Base-by-base conservation (phyloP, 148 eudicot species). In the Drosera capensis region DNA sequence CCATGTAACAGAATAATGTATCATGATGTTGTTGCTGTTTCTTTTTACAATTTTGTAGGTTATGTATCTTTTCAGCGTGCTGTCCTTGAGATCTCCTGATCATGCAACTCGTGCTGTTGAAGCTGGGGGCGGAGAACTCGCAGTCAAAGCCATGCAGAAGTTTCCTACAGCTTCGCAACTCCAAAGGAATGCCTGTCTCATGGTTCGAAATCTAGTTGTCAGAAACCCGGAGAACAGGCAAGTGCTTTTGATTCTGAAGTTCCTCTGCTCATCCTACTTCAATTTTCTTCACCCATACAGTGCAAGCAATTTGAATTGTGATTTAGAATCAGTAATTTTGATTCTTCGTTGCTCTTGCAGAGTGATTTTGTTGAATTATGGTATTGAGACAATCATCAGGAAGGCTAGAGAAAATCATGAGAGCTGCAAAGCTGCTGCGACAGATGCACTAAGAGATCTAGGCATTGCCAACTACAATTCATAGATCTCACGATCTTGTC, bases 91-190 rank as follows among this genome's bases (percentile, higher is more conserved):
- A 60, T 70, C 80, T 52, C 99, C 99, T n/a, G 77, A 67, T 30
- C 65, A 85, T 50, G 93, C 95, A 48, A 58, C 93, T 43, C 71
- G 72, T 54, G 95, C 93, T 43, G 56, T 90, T 57, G 93, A 90
- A 76, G 83, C 95, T 37, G 99, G 99, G 68, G 99, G 93, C 3
- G 95, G 99, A 47, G 95, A 90, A 64, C 70, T 90, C 54, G 99
- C 88, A 43, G 75, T 78, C 37, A 93, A 73, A 66, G 71, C 93
- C 48, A 90, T 90, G 99, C 73, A 73, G 56, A 70, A 58, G 47
- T 80, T 75, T 68, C 99, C 95, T 11, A 57, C 62, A 54, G 67
- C 80, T 14, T 71, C 49, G 54, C 94, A 49, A 56, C 57, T 90
- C 60, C 99, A 84, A 60, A 75, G 72, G 57, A 73, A 69, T 67